Conservation (phyloP, 2,329 filamentous ascomycete genomes). For the Fusarium compactum region DNA sequence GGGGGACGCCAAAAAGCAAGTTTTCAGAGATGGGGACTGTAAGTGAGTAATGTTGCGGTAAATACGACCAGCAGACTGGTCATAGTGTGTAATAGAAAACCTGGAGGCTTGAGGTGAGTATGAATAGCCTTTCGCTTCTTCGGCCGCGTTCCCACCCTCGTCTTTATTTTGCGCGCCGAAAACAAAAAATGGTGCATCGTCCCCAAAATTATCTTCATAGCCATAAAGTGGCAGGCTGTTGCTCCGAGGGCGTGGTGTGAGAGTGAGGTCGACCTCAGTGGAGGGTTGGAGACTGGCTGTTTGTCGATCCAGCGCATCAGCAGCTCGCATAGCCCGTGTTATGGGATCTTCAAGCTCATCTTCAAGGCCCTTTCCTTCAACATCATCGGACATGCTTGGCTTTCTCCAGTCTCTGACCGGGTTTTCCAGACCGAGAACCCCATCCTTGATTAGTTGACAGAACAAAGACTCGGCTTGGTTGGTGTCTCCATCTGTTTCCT, state of each 20-base stretch:
- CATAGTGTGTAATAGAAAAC: constrained; percentile 49
- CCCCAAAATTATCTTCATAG: constrained; percentile 57
- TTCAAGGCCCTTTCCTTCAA: constrained; percentile 29
- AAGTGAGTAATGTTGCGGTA: constrained; percentile 39
- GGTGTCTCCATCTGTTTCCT: constrained; percentile 63
- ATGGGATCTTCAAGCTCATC: constrained; percentile 61
- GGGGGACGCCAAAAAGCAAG: constrained; percentile 40
- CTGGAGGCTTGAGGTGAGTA: constrained; percentile 41
- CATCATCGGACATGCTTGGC: constrained; percentile 36
- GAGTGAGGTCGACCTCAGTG: constrained; percentile 62
- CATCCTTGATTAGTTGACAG: constrained; percentile 62
- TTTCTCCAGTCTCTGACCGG: constrained; percentile 41
- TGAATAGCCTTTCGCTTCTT: constrained; percentile 29
- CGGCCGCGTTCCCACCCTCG: constrained; percentile 36
- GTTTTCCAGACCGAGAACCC: constrained; percentile 55
- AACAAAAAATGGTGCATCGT: constrained; percentile 61
- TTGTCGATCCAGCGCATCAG: constrained; percentile 67
- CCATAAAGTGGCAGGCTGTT: constrained; percentile 63
- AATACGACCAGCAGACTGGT: constrained; percentile 43
- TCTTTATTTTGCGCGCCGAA: constrained; percentile 56
- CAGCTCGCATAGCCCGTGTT: constrained; percentile 68
- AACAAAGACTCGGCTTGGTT: constrained; percentile 65
- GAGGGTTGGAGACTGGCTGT: constrained; percentile 66
- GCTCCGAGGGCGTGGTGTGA: constrained; percentile 58
- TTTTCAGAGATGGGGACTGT: constrained; percentile 39